A percentile compares a stretch with the other conserved stretches of the same genome.
These are phyloP conservation scores for Rhodocollybia butyracea DNA, from an alignment of 768 basidiomycete genomes.

Conservation along the genomic window DNA sequence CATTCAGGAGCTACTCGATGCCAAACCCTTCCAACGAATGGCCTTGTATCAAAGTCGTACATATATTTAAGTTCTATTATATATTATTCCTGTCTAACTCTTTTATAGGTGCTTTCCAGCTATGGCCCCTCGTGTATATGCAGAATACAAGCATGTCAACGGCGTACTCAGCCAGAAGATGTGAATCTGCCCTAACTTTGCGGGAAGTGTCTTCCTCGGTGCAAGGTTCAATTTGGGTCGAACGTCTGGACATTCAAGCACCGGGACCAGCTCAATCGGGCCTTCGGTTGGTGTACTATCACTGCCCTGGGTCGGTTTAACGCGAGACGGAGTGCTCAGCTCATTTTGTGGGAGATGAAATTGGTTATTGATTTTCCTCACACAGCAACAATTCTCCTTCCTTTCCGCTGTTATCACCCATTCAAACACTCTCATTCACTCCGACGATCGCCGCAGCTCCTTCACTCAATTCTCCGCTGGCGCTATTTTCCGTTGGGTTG, in stretches of 20 bases:
- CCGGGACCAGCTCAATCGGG: slow-evolving; percentile 25
- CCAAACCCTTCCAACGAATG: no score
- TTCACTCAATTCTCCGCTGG: slow-evolving; percentile 21
- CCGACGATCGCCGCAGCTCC: slow-evolving; percentile 8
- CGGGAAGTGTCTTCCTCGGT: slow-evolving; percentile 18
- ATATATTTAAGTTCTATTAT: no score
- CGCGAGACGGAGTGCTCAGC: slow-evolving; percentile 24
- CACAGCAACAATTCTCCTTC: slow-evolving; percentile 23
- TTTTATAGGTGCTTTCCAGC: no score
- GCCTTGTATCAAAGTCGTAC: no score
- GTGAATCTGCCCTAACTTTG: no score
- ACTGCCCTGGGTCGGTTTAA: slow-evolving; percentile 26
- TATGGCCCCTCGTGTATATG: not conserved
- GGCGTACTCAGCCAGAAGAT: slow-evolving; percentile 7
- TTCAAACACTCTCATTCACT: not conserved
- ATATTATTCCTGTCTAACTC: no score
- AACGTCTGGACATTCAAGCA: slow-evolving; percentile 15
- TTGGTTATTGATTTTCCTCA: slow-evolving; percentile 23
- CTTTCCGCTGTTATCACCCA: no score
- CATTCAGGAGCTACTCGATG: no score
- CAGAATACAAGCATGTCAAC: not conserved
- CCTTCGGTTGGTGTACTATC: slow-evolving; percentile 30
- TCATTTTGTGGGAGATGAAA: slow-evolving; percentile 26
- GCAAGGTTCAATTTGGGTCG: slow-evolving; percentile 28
- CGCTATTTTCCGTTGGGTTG: slow-evolving; percentile 21